These are phyloP conservation scores for Macrophomina phaseolina DNA, from an alignment of 2,329 filamentous ascomycete species.

Conservation along the genomic window DNA sequence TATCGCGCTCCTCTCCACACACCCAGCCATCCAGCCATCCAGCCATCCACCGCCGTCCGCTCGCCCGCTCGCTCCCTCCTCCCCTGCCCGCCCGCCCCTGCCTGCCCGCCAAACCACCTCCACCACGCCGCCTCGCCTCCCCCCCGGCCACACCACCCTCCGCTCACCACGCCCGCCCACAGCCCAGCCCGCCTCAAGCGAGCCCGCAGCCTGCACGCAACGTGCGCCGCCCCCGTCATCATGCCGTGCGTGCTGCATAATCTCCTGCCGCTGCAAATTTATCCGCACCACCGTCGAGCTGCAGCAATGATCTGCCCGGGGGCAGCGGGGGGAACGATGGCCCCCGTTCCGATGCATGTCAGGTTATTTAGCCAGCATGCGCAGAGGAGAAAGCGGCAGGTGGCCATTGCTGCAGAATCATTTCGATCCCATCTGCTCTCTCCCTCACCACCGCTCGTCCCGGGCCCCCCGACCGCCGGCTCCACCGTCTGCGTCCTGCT, in stretches of 20 bases:
- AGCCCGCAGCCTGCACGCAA: conserved; percentile 13
- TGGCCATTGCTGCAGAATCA: conserved; percentile 20
- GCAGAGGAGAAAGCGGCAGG: conserved; percentile 16
- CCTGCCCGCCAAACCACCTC: neutral
- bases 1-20: conserved; percentile 17
- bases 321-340: conserved; percentile 26
- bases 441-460: neutral
- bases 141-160: neutral
- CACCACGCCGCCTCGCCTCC: neutral
- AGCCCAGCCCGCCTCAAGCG: conserved; percentile 21
- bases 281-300: conserved; percentile 21
- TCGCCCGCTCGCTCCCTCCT: neutral
- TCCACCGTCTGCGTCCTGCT: neutral
- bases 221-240: conserved; percentile 21
- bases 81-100: neutral
- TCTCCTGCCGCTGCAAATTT: conserved; percentile 26
- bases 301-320: conserved; percentile 28
- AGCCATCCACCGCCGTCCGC: neutral
- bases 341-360: conserved; percentile 27
- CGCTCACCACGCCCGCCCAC: conserved; percentile 3
- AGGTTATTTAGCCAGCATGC: conserved; percentile 25
- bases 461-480: neutral
- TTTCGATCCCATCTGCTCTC: neutral
- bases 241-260: conserved; percentile 25
- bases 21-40: neutral